Base-by-base conservation (phyloP, 176 grass and related monocot genomes). In the Leersia perrieri region DNA sequence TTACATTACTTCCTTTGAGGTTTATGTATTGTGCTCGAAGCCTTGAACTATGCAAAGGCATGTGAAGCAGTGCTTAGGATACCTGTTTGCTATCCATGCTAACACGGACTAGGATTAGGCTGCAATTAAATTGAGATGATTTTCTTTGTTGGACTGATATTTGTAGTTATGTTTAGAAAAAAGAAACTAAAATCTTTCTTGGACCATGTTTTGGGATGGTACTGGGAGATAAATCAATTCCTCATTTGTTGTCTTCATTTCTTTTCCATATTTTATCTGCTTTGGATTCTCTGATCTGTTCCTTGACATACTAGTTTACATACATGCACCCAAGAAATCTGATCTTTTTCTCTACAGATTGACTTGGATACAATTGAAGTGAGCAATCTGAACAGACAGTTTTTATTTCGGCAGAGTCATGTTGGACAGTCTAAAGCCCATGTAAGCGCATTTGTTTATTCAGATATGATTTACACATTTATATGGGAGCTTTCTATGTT, bases 321-420 rank as follows among this genome's bases (percentile, higher is more conserved):
- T n/a, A n/a, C n/a, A n/a, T 63, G 40, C 34, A 67, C 77, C 20
- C 34, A 82, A 57, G 15, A 35, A 77, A 62, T 36, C 38, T 78
- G 4, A 33, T 81, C 7, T 45, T 76, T 73, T 29, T 35, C 29
- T 77, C 12, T 72, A 83, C 89, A 99, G 97, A 99, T 99, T 89
- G 97, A 99, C 73, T 80, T 99, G 93, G 97, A 99, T 68, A 99
- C 97, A 27, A 99, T 99, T 55, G 97, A 99, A 86, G 93, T 99
- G 55, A 99, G 97, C 79, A 99, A 99, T 87, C 76, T 99, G 69
- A 99, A 99, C 63, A 84, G 97, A 36, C 97, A 99, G 78, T 99
- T 99, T 85, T 88, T 99, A 68, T 99, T 99, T 85, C 93, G 97
- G 35, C 93, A 96, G 84, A 82, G 87, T 79, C 97, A 99, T 40